Evolutionary conservation across 345 rosid genomes (phyloP).

Genomic region (Lepidium didymum): DNA sequence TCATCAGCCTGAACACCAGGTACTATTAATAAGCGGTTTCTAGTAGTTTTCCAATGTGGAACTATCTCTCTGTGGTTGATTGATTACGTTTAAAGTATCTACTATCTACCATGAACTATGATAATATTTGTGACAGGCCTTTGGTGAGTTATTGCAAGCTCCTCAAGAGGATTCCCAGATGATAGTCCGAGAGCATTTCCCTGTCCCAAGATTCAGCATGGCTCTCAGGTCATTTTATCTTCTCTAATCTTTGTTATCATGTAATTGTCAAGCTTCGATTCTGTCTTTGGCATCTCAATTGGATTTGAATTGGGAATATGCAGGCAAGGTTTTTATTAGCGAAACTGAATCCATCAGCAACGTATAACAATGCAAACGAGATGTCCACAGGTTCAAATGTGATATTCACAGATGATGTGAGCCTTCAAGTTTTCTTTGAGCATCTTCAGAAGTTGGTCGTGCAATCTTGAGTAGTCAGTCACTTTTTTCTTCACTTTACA

Average conservation of each 20-base stretch:
- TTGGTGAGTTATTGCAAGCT: conserved; percentile 76
- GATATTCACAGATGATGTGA: conserved; percentile 91
- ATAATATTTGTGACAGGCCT: conserved; percentile 42
- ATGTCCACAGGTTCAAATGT: conserved; percentile 78
- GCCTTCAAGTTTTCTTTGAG: conserved; percentile 89
- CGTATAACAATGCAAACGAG: conserved; percentile 66
- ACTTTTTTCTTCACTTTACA: neutral
- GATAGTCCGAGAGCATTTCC: conserved; percentile 81
- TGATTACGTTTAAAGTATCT: neutral
- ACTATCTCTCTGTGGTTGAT: neutral
- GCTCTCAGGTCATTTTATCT: conserved; percentile 63
- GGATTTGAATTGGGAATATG: neutral
- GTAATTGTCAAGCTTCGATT: neutral
- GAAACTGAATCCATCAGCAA: conserved; percentile 90
- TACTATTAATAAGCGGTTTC: conserved; percentile 1
- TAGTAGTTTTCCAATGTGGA: neutral
- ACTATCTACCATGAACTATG: neutral
- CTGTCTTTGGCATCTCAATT: neutral
- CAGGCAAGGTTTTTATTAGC: conserved; percentile 96
- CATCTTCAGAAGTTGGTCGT: conserved; percentile 96
- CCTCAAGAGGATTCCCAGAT: conserved; percentile 70
- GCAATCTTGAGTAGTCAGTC: conserved; percentile 50
- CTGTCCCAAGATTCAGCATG: conserved; percentile 95
- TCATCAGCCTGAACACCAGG: conserved; percentile 88
- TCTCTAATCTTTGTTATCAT: neutral